A percentile compares a stretch with the other conserved stretches of the same genome.
phyloP scores from a whole-genome alignment of 495 filamentous ascomycete genomes.

The Tetracladium setigerum region DNA sequence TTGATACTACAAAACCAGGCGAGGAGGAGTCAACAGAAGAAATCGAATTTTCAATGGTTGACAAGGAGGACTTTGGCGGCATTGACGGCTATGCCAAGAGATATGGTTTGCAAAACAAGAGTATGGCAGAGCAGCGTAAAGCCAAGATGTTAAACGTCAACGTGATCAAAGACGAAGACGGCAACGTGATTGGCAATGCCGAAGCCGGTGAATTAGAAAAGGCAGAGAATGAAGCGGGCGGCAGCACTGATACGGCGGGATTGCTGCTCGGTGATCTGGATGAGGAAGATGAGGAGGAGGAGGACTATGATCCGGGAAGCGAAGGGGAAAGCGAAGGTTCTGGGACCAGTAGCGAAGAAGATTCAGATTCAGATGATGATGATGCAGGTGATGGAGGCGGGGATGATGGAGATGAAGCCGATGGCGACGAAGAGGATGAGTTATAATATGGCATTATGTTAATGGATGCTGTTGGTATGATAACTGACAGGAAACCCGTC shows the following conservation, averaged over 20 bases:
- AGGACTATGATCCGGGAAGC: slow-evolving; percentile 81
- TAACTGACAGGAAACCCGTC: too few species aligned
- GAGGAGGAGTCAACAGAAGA: slow-evolving; percentile 40
- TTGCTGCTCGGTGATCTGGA: slow-evolving; percentile 40
- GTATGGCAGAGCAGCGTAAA: slow-evolving; percentile 79
- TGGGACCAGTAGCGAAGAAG: slow-evolving; percentile 46
- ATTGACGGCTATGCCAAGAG: slow-evolving; percentile 81
- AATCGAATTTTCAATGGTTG: slow-evolving; percentile 78
- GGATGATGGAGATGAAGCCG: slow-evolving; percentile 35
- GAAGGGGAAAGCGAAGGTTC: slow-evolving; percentile 67
- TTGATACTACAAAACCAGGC: slow-evolving; percentile 28
- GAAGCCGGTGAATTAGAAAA: slow-evolving; percentile 53
- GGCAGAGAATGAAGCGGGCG: slow-evolving; percentile 42
- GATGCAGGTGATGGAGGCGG: slow-evolving; percentile 39
- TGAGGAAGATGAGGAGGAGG: slow-evolving; percentile 78
- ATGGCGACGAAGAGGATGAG: slow-evolving; percentile 12
- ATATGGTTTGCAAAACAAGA: slow-evolving; percentile 80
- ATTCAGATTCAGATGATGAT: slow-evolving; percentile 43
- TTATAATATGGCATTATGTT: neutral
- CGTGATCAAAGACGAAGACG: slow-evolving; percentile 44
- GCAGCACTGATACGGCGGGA: slow-evolving; percentile 26
- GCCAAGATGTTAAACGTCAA: slow-evolving; percentile 75
- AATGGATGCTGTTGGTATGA: too few species aligned
- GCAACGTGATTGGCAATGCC: slow-evolving; percentile 29
- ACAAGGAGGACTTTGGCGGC: slow-evolving; percentile 73